Evolutionary conservation across 768 basidiomycete species (phyloP), one percentile per base, ranked within the genome.

Genomic region (Mycena polygramma): DNA sequence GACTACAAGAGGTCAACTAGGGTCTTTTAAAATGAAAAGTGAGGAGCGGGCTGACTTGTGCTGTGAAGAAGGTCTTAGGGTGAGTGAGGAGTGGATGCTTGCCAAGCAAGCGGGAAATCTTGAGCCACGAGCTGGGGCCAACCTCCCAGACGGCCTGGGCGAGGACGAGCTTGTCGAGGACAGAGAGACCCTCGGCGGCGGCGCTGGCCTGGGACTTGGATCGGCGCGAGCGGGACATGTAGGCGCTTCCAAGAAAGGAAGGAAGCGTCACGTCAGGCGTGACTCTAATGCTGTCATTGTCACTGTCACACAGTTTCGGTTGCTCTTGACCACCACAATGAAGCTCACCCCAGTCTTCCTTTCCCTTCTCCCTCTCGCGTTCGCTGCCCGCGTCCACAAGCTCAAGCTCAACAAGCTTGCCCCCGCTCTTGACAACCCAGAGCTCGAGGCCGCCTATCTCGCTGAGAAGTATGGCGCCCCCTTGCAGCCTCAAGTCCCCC

Each of bases 401-500:
- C 89, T 98, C 79, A 96, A 96, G 81, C 91, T 98, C 37, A 89
- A 95, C 82, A 98, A 98, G 84, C 78, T 97, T 2, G 87, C 92
- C 20, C 83, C 86, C 49, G 84, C 84, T n/a, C 80, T 83, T 17
- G 87, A 84, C 77, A 91, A 91, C 68, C 90, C 92, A 24, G 78
- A 86, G 30, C 83, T 94, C 57, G 92, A 95, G 83, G 89, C 89
- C 53, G 93, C 92, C 24, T 95, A 94, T 79, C 92, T 99, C 66
- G 91, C 92, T n/a, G 89, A 95, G 87, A 99, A 99, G 86, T 98
- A 99, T 87, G 91, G 94, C 61, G 88, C 84, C 62, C 76, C 82
- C 45, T 76, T 78, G 35, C 75, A 76, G 54, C 80, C 78, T 37
- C 85, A 87, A 76, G 74, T 87, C 59, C 93, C 93, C 62, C 82